Base-by-base conservation (phyloP, 768 basidiomycete genomes). In the Hygrophorus russula region DNA sequence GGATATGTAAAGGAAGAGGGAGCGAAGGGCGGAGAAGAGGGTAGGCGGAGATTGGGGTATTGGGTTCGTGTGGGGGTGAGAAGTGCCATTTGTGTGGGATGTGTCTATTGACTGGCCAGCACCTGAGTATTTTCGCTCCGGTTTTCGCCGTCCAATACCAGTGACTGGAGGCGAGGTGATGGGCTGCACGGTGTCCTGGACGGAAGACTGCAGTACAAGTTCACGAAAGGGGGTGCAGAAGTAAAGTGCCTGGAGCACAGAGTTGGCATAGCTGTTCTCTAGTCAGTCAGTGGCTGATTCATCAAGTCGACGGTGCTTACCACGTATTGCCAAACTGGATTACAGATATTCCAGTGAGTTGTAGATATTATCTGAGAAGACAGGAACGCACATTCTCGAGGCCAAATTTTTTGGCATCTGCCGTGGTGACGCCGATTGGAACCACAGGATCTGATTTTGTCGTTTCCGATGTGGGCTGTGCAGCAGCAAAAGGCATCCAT, bases 231-330 rank as follows among this genome's bases (percentile, higher is more conserved):
- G 93, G 17, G 76, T 66, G 59, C 92, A 97, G 60, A 93, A 94
- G 67, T 97, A 99, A 44, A 98, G 76, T 0, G 96, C 82, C 61
- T 99, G 94, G 12, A 99, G 73, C 17, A 99, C 91, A n/a, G 94
- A 96, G 64, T 98, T 99, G 67, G 86, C 92, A 63, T 99, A 99
- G 66, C 92, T 92, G 59, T 46, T 42, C 24, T 48, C 29, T 39
- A 44, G 48, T 14, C 12, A 37, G 39, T 41, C 15, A 19, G 32
- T 40, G 41, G 44, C 32, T 30, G n/a, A 42, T n/a, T n/a, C n/a
- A n/a, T 39, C 18, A 36, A 24, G 31, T 42, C 13, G 27, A 20
- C 14, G n/a, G 17, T 18, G 46, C 71, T 53, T 51, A 91, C 91
- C 93, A 98, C 37, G 90, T 98, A 60, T 97, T 98, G 32, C 91